Evolutionary conservation across 129 eudicot species (phyloP).

Genomic region (Deinandra increscens): DNA sequence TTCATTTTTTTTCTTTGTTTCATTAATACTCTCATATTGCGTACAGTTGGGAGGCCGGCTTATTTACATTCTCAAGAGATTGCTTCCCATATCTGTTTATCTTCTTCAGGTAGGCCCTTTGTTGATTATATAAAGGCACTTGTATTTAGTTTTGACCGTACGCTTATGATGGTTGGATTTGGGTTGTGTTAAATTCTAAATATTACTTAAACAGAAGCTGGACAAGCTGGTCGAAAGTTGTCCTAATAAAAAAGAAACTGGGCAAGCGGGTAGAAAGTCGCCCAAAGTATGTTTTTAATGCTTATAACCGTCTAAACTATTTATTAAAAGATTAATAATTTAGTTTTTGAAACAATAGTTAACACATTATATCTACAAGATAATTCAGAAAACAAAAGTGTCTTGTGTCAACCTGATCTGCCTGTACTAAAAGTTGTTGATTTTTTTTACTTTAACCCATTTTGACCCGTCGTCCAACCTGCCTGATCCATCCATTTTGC

Average conservation of each 20-base stretch:
- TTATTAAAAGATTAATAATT: background rate
- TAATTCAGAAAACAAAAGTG: background rate
- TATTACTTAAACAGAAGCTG: background rate
- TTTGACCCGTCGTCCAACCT: background rate
- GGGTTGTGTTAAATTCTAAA: background rate
- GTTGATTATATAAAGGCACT: background rate
- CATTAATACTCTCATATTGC: slow-evolving; percentile 17
- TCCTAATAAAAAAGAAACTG: background rate
- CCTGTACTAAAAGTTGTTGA: background rate
- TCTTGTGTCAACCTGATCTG: background rate
- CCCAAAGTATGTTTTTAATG: background rate
- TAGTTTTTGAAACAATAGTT: background rate
- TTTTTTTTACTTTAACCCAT: background rate
- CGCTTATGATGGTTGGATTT: background rate
- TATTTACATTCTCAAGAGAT: slow-evolving; percentile 86
- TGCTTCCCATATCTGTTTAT: slow-evolving; percentile 87
- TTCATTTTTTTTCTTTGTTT: background rate
- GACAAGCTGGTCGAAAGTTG: background rate
- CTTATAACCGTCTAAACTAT: background rate
- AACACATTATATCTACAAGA: background rate
- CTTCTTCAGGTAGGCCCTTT: slow-evolving; percentile 80
- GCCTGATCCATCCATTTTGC: background rate
- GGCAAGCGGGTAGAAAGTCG: background rate
- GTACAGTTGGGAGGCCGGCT: slow-evolving; percentile 87
- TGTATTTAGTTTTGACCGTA: background rate